Base-by-base conservation (phyloP, 371 early-diverging fungal genomes). In the Mortierella sp. region DNA sequence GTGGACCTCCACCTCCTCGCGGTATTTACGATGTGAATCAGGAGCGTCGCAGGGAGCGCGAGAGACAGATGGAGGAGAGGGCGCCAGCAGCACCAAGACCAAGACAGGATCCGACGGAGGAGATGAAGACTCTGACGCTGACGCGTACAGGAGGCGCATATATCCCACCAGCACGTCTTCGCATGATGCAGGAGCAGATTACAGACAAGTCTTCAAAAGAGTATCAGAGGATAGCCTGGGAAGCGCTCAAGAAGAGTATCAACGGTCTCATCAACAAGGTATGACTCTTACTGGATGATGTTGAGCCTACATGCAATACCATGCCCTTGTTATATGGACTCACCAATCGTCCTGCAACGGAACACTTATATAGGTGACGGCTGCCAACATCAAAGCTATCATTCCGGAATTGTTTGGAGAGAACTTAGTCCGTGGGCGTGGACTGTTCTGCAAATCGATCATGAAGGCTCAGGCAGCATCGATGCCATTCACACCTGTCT, bases 231-330 rank as follows among this genome's bases (percentile, higher is more conserved):
- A 93, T 97, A 87, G 93, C 93, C 44, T 99, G 99, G 99, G 98
- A 99, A 81, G 95, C 95, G 8, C 91, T 99, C 14, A 98, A 98
- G 87, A 99, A 98, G 88, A 94, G 94, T 71, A 95, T 99, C 80
- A 98, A 99, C 83, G 99, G 98, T 78, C 91, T 96, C 24, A 96
- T 98, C 88, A 99, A 99, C 93, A 98, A 97, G 92, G 91, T 91
- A 87, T 32, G 35, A 65, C 10, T 71, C 46, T 48, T 7, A 18
- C 63, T 32, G 35, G 63, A 35, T 14, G 12, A 7, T 32, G 8
- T 46, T 82, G 24, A 21, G 12, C 63, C 2, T 5, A 18, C 18
- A 14, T 14, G 32, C 2, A 18, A 6, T 35, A 18, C 35, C 32
- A 2, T 21, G 7, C 32, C 21, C 1, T 63, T 16, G 32, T 18